phyloP scores from a whole-genome alignment of 352 stramenopile genomes.

The Globisporangium paddicum region DNA sequence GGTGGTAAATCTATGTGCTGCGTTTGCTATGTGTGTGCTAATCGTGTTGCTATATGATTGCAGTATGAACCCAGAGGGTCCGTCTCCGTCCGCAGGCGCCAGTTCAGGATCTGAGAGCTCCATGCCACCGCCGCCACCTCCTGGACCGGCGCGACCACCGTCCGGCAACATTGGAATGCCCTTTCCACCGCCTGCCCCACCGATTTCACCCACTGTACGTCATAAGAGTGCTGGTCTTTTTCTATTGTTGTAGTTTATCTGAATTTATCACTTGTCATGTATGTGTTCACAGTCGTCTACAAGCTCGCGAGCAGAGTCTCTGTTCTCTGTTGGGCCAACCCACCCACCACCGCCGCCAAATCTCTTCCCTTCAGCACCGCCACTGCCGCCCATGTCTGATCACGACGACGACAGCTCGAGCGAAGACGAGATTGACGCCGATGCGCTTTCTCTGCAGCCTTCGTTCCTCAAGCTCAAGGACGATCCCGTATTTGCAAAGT shows the following conservation, averaged over 20 bases:
- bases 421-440: conserved; percentile 39
- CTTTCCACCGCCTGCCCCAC: conserved; percentile 35
- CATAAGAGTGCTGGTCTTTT: not conserved
- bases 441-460: conserved; percentile 13
- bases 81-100: conserved; percentile 49
- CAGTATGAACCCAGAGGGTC: conserved; percentile 81
- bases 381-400: conserved; percentile 25
- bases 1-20: too few species aligned
- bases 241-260: not conserved
- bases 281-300: conserved; percentile 22
- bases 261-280: not conserved
- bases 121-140: conserved; percentile 27
- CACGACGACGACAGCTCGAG: conserved; percentile 60
- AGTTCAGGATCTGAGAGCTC: conserved; percentile 24
- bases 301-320: conserved; percentile 40
- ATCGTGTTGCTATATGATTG: too few species aligned
- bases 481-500: conserved; percentile 75
- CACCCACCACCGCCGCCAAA: conserved; percentile 31
- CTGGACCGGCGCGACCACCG: conserved; percentile 14
- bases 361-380: conserved; percentile 20
- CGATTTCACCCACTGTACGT: conserved; percentile 59
- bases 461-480: conserved; percentile 77
- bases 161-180: conserved; percentile 51
- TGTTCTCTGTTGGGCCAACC: conserved; percentile 44
- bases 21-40: too few species aligned